phyloP scores from a whole-genome alignment of 1,284 basidiomycete genomes.

The Apiotrichum sp. region DNA sequence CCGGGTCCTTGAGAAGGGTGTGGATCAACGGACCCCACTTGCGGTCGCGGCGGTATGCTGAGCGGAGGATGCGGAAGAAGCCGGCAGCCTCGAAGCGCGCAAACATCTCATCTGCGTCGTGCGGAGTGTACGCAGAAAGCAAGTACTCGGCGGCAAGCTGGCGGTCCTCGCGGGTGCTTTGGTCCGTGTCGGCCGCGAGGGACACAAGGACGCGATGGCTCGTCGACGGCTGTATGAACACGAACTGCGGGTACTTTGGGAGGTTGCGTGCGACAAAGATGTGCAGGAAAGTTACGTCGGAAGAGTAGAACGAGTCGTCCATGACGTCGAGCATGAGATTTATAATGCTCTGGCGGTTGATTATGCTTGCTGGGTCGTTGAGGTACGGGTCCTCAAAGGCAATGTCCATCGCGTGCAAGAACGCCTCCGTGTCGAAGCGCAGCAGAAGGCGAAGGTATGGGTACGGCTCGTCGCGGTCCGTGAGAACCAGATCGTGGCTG shows the following conservation, averaged over 20 bases:
- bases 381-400: conserved; percentile 91
- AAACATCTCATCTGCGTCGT: conserved; percentile 64
- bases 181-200: conserved; percentile 67
- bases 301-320: conserved; percentile 50
- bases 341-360: conserved; percentile 75
- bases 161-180: conserved; percentile 77
- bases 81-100: conserved; percentile 70
- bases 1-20: conserved; percentile 70
- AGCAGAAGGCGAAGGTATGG: conserved; percentile 82
- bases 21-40: conserved; percentile 69
- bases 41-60: conserved; percentile 67
- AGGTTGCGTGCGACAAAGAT: conserved; percentile 96
- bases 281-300: conserved; percentile 74
- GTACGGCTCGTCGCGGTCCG: conserved; percentile 55
- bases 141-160: conserved; percentile 93
- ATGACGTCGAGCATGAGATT: conserved; percentile 77
- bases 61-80: conserved; percentile 83
- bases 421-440: conserved; percentile 86
- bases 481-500: conserved; percentile 21
- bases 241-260: conserved; percentile 90
- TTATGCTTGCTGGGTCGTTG: conserved; percentile 58
- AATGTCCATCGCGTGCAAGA: conserved; percentile 87
- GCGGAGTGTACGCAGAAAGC: conserved; percentile 83
- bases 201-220: conserved; percentile 71
- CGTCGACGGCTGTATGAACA: conserved; percentile 61